A percentile compares a stretch with the other conserved stretches of the same genome.
phyloP scores from a whole-genome alignment of 306 rosid genomes.

The Lathyrus tuberosus region DNA sequence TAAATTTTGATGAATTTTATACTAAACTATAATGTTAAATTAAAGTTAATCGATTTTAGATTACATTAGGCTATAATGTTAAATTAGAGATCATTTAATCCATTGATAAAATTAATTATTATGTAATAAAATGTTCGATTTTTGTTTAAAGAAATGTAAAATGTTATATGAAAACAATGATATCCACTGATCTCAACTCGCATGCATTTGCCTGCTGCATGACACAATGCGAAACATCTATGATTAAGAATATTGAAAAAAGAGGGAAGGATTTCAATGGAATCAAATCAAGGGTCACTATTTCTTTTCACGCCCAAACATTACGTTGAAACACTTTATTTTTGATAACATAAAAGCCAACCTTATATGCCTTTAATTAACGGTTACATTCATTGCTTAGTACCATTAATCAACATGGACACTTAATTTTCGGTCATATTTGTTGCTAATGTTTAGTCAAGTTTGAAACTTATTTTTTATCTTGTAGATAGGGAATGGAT shows the following conservation, averaged over 20 bases:
- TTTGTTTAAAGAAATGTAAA: not conserved
- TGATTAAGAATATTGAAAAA: slow-evolving; percentile 53
- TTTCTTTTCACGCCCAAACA: slow-evolving; percentile 57
- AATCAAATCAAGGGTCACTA: slow-evolving; percentile 45
- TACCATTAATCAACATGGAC: slow-evolving; percentile 9
- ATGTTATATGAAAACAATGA: slow-evolving; percentile 31
- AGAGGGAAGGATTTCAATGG: slow-evolving; percentile 28
- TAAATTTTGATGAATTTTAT: too few relatives aligned
- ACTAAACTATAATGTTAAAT: too few relatives aligned
- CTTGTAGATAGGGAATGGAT: not conserved
- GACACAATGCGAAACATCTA: slow-evolving; percentile 41
- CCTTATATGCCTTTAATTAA: slow-evolving; percentile 39
- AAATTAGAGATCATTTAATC: not conserved
- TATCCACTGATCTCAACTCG: slow-evolving; percentile 31
- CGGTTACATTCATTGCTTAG: slow-evolving; percentile 18
- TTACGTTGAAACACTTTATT: slow-evolving; percentile 44
- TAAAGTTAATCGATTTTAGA: too few relatives aligned
- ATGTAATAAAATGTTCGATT: slow-evolving; percentile 11
- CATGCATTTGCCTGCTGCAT: slow-evolving; percentile 40
- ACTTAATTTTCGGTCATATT: slow-evolving; percentile 29
- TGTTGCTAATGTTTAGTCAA: slow-evolving; percentile 30
- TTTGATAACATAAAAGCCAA: slow-evolving; percentile 36
- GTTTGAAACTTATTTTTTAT: not conserved
- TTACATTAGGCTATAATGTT: too few relatives aligned
- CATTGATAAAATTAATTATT: slow-evolving; percentile 18